phyloP scores from a whole-genome alignment of 306 rosid species.

The cucumber (Cucumis sativus) region Cucumber_9930_V3 NC_026657.2:35057501-35058000 shows the following conservation, averaged over 20 bases:
- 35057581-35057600: too few species aligned
- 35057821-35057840: background rate
- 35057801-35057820: background rate
- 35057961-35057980: background rate
- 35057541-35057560: background rate
- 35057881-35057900: slow-evolving; percentile 71
- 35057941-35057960: slow-evolving; percentile 93
- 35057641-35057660: background rate
- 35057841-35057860: slow-evolving; percentile 57
- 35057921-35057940: slow-evolving; percentile 70
- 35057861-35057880: slow-evolving; percentile 67
- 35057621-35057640: background rate
- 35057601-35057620: too few species aligned
- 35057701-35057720: background rate
- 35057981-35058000: background rate
- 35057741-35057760: background rate
- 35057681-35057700: background rate
- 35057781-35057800: background rate
- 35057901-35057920: slow-evolving; percentile 56
- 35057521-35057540: background rate
- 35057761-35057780: background rate
- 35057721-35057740: background rate
- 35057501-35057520: too few species aligned
- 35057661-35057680: background rate
- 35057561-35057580: background rate